A percentile compares a stretch with the other conserved stretches of the same genome.
These are phyloP conservation scores for Aspergillus indologenus DNA, from an alignment of 495 filamentous ascomycete genomes.

Conservation along the genomic window DNA sequence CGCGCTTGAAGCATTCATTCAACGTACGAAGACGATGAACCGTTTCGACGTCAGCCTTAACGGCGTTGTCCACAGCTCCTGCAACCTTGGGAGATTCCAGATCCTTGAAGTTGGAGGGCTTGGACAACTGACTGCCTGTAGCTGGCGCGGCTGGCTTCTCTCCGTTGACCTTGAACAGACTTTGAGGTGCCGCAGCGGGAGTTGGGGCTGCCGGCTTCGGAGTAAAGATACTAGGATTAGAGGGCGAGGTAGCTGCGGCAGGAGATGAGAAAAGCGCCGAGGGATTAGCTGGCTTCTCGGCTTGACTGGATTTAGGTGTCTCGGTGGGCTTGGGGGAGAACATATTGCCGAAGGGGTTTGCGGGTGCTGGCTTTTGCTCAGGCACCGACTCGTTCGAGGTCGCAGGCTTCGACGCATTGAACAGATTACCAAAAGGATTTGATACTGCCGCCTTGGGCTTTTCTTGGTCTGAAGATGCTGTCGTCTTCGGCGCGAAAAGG, in stretches of 20 bases:
- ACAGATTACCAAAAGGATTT: conserved; percentile 31
- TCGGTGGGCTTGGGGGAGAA: conserved; percentile 4
- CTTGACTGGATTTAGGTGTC: neutral
- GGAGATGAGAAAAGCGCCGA: neutral
- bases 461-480: conserved; percentile 17
- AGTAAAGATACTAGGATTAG: neutral
- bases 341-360: conserved; percentile 17
- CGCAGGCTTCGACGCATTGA: conserved; percentile 23
- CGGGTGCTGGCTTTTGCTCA: conserved; percentile 16
- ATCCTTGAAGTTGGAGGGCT: conserved; percentile 13
- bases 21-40: conserved; percentile 28
- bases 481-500: conserved; percentile 25
- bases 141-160: neutral
- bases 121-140: neutral
- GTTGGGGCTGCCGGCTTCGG: conserved; percentile 6
- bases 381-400: conserved; percentile 10
- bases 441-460: conserved; percentile 17
- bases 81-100: conserved; percentile 21
- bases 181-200: conserved; percentile 7
- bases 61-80: conserved; percentile 14
- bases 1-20: conserved; percentile 33
- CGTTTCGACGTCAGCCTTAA: conserved; percentile 21
- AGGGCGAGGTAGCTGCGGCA: neutral
- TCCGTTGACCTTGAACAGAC: conserved; percentile 17
- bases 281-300: neutral